A percentile compares a stretch with the other conserved stretches of the same genome.
Evolutionary conservation across 768 basidiomycete species (phyloP).

Genomic region (Mycena rosella): DNA sequence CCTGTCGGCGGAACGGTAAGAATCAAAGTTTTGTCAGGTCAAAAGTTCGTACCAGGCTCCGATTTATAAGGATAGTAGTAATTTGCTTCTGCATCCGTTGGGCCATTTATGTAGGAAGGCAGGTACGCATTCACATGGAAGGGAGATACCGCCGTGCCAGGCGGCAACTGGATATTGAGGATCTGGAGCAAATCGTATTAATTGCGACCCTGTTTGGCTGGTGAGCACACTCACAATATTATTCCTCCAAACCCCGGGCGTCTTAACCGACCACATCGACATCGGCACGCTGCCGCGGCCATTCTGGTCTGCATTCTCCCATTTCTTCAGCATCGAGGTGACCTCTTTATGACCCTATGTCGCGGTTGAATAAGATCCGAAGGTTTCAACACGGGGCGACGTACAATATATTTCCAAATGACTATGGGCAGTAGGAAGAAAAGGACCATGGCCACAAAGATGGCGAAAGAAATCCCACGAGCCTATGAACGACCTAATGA

Average conservation of each 20-base stretch:
- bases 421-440: constrained; percentile 57
- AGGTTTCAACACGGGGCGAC: constrained; percentile 35
- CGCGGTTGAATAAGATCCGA: not conserved
- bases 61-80: constrained; percentile 46
- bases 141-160: constrained; percentile 42
- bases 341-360: constrained; percentile 59
- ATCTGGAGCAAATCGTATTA: constrained; percentile 42
- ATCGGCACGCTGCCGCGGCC: constrained; percentile 40
- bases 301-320: constrained; percentile 54
- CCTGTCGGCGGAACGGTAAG: constrained; percentile 29
- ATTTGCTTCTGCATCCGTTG: constrained; percentile 48
- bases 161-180: constrained; percentile 55
- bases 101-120: constrained; percentile 59
- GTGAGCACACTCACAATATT: constrained; percentile 49
- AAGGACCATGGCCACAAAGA: constrained; percentile 53
- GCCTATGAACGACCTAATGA: constrained; percentile 39
- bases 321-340: constrained; percentile 51
- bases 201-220: too few relatives aligned
- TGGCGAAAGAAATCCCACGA: constrained; percentile 50
- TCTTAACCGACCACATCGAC: constrained; percentile 58
- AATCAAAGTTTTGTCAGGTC: not conserved
- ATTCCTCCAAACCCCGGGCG: constrained; percentile 54
- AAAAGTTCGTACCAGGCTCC: constrained; percentile 20
- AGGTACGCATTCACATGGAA: constrained; percentile 59
- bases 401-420: constrained; percentile 60